Conservation (phyloP, 1,284 basidiomycete genomes). For the Gomphus sp. region DNA sequence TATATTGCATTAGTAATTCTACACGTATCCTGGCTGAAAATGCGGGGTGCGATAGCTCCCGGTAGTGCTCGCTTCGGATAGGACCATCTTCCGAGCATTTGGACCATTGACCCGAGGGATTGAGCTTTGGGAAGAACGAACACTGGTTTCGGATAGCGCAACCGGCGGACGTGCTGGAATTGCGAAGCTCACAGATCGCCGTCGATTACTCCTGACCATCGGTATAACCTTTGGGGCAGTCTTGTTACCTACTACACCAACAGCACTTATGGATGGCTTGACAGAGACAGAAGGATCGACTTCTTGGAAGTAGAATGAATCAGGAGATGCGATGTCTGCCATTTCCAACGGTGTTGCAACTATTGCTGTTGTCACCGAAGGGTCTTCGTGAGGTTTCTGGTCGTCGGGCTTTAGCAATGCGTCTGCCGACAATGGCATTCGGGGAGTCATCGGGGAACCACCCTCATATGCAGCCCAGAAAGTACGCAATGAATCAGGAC, state of each 20-base stretch:
- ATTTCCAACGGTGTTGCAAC: no score
- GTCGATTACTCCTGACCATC: background rate
- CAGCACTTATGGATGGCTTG: constrained; percentile 1
- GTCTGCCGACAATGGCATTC: background rate
- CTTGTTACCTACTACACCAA: background rate
- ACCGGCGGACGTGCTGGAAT: background rate
- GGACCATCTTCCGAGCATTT: no score
- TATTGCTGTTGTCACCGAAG: background rate
- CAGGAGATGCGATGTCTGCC: background rate
- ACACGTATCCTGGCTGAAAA: background rate
- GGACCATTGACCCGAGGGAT: background rate
- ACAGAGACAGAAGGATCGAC: background rate
- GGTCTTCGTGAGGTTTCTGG: background rate
- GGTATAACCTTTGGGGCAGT: background rate
- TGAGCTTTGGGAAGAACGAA: background rate
- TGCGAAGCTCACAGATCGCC: background rate
- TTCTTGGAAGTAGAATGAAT: background rate
- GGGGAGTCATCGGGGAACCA: background rate
- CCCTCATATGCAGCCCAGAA: constrained; percentile 7
- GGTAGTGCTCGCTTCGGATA: background rate
- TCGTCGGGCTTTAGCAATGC: background rate
- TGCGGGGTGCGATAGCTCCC: background rate
- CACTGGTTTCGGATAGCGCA: background rate
- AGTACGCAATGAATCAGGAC: constrained; percentile 1
- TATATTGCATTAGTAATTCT: background rate